Base-by-base conservation (phyloP, 2,329 filamentous ascomycete species). In the Anisogramma anomala region DNA sequence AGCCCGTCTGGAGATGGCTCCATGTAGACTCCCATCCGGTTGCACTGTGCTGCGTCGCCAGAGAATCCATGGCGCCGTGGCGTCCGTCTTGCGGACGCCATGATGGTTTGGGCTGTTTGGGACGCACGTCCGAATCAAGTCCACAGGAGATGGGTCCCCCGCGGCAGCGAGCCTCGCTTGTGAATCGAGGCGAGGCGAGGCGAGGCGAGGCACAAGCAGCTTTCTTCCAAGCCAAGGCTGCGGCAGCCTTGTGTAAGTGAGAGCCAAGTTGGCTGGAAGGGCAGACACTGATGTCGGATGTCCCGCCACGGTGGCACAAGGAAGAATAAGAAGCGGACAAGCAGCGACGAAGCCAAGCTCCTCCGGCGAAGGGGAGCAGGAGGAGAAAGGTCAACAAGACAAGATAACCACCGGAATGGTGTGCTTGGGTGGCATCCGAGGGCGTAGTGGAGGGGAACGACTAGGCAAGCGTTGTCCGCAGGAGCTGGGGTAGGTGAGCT, bases 31-130 rank as follows among this genome's bases (percentile, higher is more conserved):
- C 51, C 57, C 44, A 50, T 48, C 22, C 54, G 53, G 40, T 46
- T 57, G 20, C 50, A 47, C 36, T 49, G 50, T 26, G 15, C 15
- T 20, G 48, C 51, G 26, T 58, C 56, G 19, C 49, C 46, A 26
- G 39, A 36, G 23, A 51, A 49, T 39, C 49, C 51, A 44, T 53
- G 53, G 38, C 50, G 49, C 38, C 51, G 52, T 34, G 49, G 51
- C 28, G 50, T 50, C 41, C 49, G 42, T 36, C 55, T 55, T 33
- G 50, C 48, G 26, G 58, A 58, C 42, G 58, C 53, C 59, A 62
- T 62, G 28, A 51, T 48, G 49, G 47, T 41, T 52, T 49, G 45
- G 19, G 38, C 36, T 14, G 4, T 13, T 27, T 27, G 25, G 13
- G 13, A n/a, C 27, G 3, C 3, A 30, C 42, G 42, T 36, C 22